Conservation (phyloP, 768 basidiomycete species). For the Termitomyces sp. region DNA sequence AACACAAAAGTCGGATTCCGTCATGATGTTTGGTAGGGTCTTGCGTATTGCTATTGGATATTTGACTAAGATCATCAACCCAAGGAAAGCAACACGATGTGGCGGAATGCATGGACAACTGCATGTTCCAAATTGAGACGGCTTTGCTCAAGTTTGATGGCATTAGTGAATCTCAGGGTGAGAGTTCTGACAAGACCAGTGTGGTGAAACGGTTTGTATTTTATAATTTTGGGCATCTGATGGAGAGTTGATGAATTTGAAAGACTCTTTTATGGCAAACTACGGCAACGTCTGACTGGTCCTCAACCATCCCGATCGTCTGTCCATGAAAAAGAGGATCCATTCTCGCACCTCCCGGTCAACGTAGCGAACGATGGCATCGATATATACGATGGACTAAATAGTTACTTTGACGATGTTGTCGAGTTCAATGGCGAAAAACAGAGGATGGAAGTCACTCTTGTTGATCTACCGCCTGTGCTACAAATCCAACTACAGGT, state of each 20-base stretch:
- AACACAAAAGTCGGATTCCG: constrained; percentile 58
- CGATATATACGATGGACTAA: constrained; percentile 92
- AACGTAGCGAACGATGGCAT: constrained; percentile 88
- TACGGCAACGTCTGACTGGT: constrained; percentile 51
- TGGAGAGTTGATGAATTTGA: neutral
- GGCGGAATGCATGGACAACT: constrained; percentile 98
- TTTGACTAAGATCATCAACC: constrained; percentile 5
- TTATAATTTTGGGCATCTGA: neutral
- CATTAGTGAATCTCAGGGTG: constrained; percentile 36
- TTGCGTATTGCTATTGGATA: neutral
- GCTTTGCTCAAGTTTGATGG: constrained; percentile 76
- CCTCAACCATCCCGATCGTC: constrained; percentile 45
- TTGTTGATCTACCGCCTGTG: constrained; percentile 85
- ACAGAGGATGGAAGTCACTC: constrained; percentile 81
- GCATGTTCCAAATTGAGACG: constrained; percentile 97
- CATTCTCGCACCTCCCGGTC: constrained; percentile 92
- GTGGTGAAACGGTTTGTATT: constrained; percentile 72
- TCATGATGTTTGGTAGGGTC: constrained; percentile 85
- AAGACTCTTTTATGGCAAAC: constrained; percentile 84
- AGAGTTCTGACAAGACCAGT: constrained; percentile 60
- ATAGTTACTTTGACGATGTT: constrained; percentile 85
- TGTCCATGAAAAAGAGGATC: constrained; percentile 82
- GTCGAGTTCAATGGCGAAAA: constrained; percentile 87
- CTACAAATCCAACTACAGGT: constrained; percentile 97
- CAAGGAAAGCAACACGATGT: constrained; percentile 96